A percentile compares a stretch with the other conserved stretches of the same genome.
Conservation (phyloP, 2,329 filamentous ascomycete genomes). For the Shiraia sp. region DNA sequence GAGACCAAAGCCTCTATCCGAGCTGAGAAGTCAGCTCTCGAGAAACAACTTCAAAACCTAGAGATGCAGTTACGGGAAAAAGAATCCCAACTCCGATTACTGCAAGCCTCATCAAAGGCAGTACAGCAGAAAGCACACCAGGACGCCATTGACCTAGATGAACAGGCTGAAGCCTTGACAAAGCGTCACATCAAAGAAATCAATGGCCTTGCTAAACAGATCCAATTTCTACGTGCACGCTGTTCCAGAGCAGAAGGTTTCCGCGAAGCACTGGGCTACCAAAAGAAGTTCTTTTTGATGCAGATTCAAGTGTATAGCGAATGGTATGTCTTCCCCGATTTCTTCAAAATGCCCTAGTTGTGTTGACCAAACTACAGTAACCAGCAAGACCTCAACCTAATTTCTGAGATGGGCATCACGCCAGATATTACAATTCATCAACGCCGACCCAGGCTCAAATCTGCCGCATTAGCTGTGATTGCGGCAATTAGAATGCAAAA, state of each 20-base stretch:
- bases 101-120: slow-evolving; percentile 35
- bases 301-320: slow-evolving; percentile 82
- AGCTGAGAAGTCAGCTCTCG: slow-evolving; percentile 43
- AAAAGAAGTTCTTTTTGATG: slow-evolving; percentile 80
- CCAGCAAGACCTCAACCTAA: slow-evolving; percentile 83
- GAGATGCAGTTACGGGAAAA: slow-evolving; percentile 31
- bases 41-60: slow-evolving; percentile 56
- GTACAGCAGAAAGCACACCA: slow-evolving; percentile 34
- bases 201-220: slow-evolving; percentile 82
- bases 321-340: slow-evolving; percentile 68
- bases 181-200: slow-evolving; percentile 75
- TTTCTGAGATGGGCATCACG: slow-evolving; percentile 78
- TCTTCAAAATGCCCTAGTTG: not conserved
- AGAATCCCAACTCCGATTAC: slow-evolving; percentile 27
- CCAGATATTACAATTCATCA: slow-evolving; percentile 52
- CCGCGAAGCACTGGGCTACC: slow-evolving; percentile 78
- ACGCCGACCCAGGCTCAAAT: slow-evolving; percentile 52
- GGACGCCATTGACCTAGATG: slow-evolving; percentile 35
- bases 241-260: slow-evolving; percentile 80
- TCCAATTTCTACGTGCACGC: slow-evolving; percentile 84
- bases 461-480: slow-evolving; percentile 54
- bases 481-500: slow-evolving; percentile 57
- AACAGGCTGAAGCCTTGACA: slow-evolving; percentile 66
- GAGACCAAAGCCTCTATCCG: slow-evolving; percentile 39
- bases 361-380: slow-evolving; percentile 66